phyloP scores from a whole-genome alignment of 768 basidiomycete genomes.

The Hypsizygus marmoreus region DNA sequence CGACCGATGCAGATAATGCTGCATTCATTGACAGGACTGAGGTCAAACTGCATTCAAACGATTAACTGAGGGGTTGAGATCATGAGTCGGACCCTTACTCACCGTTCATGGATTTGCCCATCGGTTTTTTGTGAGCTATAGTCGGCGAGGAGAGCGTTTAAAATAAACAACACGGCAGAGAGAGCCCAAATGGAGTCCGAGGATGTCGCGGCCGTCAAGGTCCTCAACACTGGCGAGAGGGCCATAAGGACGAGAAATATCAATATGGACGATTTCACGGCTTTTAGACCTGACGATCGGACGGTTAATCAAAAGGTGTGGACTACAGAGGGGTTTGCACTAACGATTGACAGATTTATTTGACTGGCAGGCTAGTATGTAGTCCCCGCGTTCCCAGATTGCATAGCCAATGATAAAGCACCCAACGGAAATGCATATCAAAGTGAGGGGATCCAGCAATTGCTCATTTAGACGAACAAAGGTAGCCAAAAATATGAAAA shows the following conservation, averaged over 20 bases:
- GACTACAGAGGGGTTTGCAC: conserved; percentile 5
- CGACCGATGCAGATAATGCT: conserved; percentile 89
- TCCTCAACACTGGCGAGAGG: conserved; percentile 87
- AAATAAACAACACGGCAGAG: conserved; percentile 78
- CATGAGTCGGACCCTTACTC: conserved; percentile 8
- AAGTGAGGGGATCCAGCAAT: conserved; percentile 64
- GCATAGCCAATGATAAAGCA: conserved; percentile 64
- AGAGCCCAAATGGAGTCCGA: conserved; percentile 97
- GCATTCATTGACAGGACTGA: conserved; percentile 90
- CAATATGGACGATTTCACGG: conserved; percentile 79
- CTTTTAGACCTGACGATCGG: conserved; percentile 57
- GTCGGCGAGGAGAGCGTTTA: conserved; percentile 84
- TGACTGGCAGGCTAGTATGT: conserved; percentile 15
- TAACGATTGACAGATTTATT: conserved; percentile 20
- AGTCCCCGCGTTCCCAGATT: conserved; percentile 60
- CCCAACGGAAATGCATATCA: conserved; percentile 64
- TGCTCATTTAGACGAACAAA: conserved; percentile 73
- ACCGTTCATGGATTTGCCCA: conserved; percentile 63
- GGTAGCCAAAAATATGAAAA: conserved; percentile 79
- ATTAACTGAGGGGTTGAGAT: conserved; percentile 22
- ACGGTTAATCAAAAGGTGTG: background rate
- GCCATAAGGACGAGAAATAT: conserved; percentile 89
- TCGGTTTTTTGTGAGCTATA: conserved; percentile 57
- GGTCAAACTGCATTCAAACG: conserved; percentile 53
- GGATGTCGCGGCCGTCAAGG: conserved; percentile 92